Conservation (phyloP, 1,284 basidiomycete species). For the Sporisorium graminicola region DNA sequence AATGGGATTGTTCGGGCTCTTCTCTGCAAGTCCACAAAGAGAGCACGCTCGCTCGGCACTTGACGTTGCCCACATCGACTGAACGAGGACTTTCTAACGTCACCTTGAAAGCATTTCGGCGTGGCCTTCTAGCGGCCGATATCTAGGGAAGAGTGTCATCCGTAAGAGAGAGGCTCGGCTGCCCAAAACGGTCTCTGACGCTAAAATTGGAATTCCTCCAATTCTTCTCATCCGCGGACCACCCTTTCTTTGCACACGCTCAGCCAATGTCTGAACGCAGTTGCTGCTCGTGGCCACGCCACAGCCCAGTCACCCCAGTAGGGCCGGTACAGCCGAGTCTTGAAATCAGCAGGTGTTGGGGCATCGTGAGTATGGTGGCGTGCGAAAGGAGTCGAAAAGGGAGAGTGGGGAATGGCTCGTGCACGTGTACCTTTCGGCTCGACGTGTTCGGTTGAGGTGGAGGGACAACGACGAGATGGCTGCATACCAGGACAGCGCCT, state of each 20-base stretch:
- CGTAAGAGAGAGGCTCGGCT: background rate
- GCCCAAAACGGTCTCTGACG: background rate
- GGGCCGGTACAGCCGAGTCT: background rate
- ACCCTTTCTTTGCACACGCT: background rate
- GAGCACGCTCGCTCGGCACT: too few relatives aligned
- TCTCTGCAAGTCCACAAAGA: background rate
- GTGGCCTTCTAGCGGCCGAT: background rate
- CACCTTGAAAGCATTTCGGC: background rate
- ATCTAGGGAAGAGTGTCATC: background rate
- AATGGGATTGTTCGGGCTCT: background rate
- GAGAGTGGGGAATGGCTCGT: conserved; percentile 10
- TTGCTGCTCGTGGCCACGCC: background rate
- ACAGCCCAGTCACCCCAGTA: background rate
- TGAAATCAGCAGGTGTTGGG: background rate
- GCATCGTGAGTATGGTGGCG: background rate
- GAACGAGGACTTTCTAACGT: background rate
- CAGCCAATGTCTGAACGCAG: background rate
- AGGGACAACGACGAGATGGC: conserved; percentile 7
- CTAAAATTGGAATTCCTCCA: background rate
- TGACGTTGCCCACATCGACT: too few relatives aligned
- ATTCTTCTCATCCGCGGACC: background rate
- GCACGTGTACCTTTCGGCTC: background rate
- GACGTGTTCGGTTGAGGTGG: conserved; percentile 16
- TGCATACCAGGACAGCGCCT: background rate
- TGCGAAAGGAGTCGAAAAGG: background rate